Base-by-base conservation (phyloP, 2,329 filamentous ascomycete species). In the Graphilbum ipis-grandicollis region DNA sequence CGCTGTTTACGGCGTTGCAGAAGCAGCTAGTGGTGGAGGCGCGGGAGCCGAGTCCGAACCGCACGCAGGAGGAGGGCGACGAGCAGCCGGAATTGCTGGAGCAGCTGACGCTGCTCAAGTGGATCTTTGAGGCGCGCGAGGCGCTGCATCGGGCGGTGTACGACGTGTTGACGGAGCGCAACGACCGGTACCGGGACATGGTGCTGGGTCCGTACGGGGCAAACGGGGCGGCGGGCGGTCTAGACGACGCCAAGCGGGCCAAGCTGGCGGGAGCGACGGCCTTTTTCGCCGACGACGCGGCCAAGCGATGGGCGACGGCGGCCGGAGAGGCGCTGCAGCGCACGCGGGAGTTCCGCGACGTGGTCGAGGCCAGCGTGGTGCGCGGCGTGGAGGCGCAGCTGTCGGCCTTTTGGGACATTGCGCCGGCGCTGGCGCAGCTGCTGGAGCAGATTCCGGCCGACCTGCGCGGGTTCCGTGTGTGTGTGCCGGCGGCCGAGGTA, bases 401-500 rank as follows among this genome's bases (percentile, higher is more conserved):
- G 3, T 86, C 79, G 9, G 86, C 88, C 0, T 98, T 96, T 54
- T 98, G 90, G 90, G 90, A 98, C 51, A 93, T 96, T 48, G 88
- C 86, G 2, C 90, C 90, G 3, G 75, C 77, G 4, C 66, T 98
- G 0, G 66, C 79, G 19, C 68, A 75, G 14, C 63, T 96, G 33
- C 68, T 93, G 10, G 81, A 93, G 41, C 79, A 80, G 48, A 76
- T 94, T 85, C 0, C 52, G 19, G 25, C 7, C 6, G 57, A 66
- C 31, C 56, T 74, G 10, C 53, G 56, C 9, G 58, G 55, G 6
- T 85, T 93, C 55, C 63, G 72, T 18, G 69, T 93, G 34, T 71
- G 79, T 47, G 85, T 96, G 33, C 86, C 90, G 0, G 52, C 68
- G 0, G 63, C 72, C 15, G 90, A 98, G 55, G 79, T 78, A 45